Base-by-base conservation (phyloP, 257 asterid species). In the Solanum sitiens region DNA sequence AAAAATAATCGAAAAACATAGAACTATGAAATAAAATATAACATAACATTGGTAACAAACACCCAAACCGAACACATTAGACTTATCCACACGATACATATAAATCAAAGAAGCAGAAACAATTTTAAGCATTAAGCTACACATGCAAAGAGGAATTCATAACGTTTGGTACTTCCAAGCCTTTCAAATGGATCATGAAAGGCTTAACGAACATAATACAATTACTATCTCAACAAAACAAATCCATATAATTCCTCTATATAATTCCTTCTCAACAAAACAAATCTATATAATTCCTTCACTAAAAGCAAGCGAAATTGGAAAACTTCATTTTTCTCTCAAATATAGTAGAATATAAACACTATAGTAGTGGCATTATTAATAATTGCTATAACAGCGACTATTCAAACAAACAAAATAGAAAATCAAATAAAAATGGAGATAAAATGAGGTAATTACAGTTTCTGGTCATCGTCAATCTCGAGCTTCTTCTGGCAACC, bases 401-500 rank as follows among this genome's bases (percentile, higher is more conserved):
- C 14, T 27, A 68, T 27, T 12, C 74, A 9, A 73, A 35, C 80
- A 72, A 16, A 4, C 63, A 6, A 35, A 18, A 30, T 5, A 67
- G 33, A n/a, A 72, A 72, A 8, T 8, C n/a, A 35, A 73, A 33
- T 20, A 1, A 40, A 74, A 23, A 23, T 23, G 7, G 9, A 73
- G 30, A 37, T 20, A 20, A 75, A 3, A 40, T 11, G 21, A 42
- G 33, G 11, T 42, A 15, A 16, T 79, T 79, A 79, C 84, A 80
- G 85, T 50, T 80, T 80, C 70, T 80, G 85, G 30, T 80, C 85
- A 80, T 80, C 85, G 44, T 80, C 85, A 30, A 80, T 80, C 25
- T 80, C 85, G 30, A 80, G 68, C 85, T 80, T 80, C 68, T 80
- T 80, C 68, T 80, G 85, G 85, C 85, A 80, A 16, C 85, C 85